Evolutionary conservation across 1,284 basidiomycete genomes (phyloP).

Genomic region (Ceratobasidium sp.): DNA sequence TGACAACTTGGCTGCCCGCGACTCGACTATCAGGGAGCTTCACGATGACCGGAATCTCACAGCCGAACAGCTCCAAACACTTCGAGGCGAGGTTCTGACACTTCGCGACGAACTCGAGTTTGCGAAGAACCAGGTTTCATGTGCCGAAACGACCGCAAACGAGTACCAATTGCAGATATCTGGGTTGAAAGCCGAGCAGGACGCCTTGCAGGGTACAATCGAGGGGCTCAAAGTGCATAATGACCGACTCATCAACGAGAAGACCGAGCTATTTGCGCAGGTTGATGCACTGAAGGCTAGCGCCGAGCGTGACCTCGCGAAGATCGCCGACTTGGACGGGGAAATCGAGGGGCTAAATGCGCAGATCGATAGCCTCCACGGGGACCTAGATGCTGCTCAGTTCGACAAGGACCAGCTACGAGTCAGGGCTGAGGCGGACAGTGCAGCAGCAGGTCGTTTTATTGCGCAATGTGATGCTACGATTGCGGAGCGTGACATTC

Average conservation of each 20-base stretch:
- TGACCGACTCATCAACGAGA: background rate
- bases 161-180: conserved; percentile 17
- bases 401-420: background rate
- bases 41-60: background rate
- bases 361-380: background rate
- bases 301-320: background rate
- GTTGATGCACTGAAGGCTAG: background rate
- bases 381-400: background rate
- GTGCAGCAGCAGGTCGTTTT: background rate
- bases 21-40: conserved; percentile 15
- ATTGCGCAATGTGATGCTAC: conserved; percentile 5
- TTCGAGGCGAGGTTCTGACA: conserved; percentile 20
- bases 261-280: background rate
- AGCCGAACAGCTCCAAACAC: conserved; percentile 12
- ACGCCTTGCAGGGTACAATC: conserved; percentile 18
- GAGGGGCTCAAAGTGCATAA: conserved; percentile 11
- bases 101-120: conserved; percentile 21
- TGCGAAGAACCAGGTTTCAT: conserved; percentile 1
- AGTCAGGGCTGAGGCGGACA: conserved; percentile 6
- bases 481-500: background rate
- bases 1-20: conserved; percentile 17
- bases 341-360: background rate
- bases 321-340: background rate
- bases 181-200: conserved; percentile 21
- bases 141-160: background rate